These are phyloP conservation scores for Verruconis gallopava DNA, from an alignment of 2,329 filamentous ascomycete genomes.

Conservation along the genomic window DNA sequence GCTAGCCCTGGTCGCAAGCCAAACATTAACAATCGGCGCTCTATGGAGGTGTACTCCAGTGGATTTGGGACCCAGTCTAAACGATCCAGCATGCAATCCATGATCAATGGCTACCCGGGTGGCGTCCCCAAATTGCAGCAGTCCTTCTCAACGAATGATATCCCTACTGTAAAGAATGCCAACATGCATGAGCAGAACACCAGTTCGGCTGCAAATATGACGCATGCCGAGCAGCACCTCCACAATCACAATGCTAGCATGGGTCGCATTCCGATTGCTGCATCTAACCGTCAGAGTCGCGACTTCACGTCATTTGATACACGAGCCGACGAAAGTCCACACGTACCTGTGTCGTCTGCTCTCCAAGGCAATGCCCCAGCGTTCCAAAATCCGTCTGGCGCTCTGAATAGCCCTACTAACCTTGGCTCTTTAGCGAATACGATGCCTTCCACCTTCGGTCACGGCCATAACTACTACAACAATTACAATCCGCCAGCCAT, in stretches of 20 bases:
- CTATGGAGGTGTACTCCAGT: conserved; percentile 26
- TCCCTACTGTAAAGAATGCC: conserved; percentile 69
- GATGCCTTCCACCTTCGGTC: not conserved
- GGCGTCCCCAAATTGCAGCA: conserved; percentile 64
- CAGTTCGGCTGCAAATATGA: conserved; percentile 35
- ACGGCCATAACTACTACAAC: not conserved
- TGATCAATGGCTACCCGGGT: conserved; percentile 44
- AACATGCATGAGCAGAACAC: conserved; percentile 19
- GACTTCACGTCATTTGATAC: conserved; percentile 45
- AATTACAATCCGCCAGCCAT: conserved; percentile 44
- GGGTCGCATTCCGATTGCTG: conserved; percentile 61
- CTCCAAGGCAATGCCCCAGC: conserved; percentile 69
- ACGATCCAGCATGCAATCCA: conserved; percentile 38
- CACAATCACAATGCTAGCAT: conserved; percentile 70
- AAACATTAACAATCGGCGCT: conserved; percentile 16
- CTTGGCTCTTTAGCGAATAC: not conserved
- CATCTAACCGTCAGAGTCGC: conserved; percentile 57
- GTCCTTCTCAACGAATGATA: conserved; percentile 81
- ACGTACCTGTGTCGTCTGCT: conserved; percentile 53
- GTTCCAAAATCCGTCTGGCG: conserved; percentile 36
- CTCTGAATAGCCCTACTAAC: not conserved
- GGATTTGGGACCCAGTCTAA: conserved; percentile 22
- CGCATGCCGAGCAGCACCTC: conserved; percentile 44
- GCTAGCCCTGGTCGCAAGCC: conserved; percentile 14
- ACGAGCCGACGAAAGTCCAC: conserved; percentile 38